Base-by-base conservation (phyloP, 129 eudicot genomes). In the Tagetes patula region DNA sequence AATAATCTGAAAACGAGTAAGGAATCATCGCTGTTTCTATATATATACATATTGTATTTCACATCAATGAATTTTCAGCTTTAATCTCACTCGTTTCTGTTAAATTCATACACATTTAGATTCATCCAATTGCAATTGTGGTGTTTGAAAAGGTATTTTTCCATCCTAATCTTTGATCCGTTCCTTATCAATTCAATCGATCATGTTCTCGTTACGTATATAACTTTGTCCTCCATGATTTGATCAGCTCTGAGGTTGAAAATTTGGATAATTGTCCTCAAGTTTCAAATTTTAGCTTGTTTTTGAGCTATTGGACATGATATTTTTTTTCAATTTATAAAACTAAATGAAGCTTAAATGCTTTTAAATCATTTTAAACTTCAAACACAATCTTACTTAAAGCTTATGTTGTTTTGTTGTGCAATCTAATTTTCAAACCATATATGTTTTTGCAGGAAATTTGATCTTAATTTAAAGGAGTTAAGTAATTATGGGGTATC, bases 401-500 rank as follows among this genome's bases (percentile, higher is more conserved):
- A 76, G 68, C 80, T 56, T 43, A 42, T 53, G 10, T 42, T 36
- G 60, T 33, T 6, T 33, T 49, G 31, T 27, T 32, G 55, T 39
- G 43, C 32, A 36, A 61, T 14, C 13, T 40, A 39, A 14, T 34
- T 34, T n/a, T 7, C 36, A 47, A 73, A 59, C 46, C 20, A 13
- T 37, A 48, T 54, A 37, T 3, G 4, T 40, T 11, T 76, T 58
- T 13, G 36, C 81, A 77, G 81, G 64, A 62, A 61, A 8, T 39
- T 61, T 33, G 4, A 31, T 39, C 27, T 37, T 4, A 68, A 71
- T 52, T 5, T 38, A 11, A 71, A 0, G 30, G 41, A 70, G 12
- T 20, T 20, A 41, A 32, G 14, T 47, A 64, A 4, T 37, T 38
- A 89, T 92, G 98, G 96, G 95, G 12, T 89, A 92, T 82, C 83